phyloP scores from a whole-genome alignment of 106 monocot genomes.

The Allium cepa region DNA sequence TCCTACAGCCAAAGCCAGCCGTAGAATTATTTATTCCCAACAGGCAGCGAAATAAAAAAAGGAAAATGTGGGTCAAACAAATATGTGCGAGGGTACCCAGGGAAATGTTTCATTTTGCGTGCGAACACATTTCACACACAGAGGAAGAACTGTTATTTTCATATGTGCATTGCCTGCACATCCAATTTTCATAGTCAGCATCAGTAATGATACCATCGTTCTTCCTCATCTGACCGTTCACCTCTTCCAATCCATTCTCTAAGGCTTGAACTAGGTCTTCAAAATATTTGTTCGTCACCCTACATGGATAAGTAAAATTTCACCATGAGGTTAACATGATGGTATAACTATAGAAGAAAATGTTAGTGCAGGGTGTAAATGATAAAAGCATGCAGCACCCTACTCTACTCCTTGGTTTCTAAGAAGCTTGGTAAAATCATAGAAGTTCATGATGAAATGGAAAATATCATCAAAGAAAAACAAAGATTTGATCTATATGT shows the following conservation, averaged over 20 bases:
- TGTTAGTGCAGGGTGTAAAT: too few species aligned
- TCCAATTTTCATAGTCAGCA: slow-evolving; percentile 32
- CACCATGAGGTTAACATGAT: not conserved
- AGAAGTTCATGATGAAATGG: not conserved
- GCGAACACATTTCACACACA: slow-evolving; percentile 41
- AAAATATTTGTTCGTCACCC: slow-evolving; percentile 17
- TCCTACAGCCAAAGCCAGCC: too few species aligned
- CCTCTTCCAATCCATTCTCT: slow-evolving; percentile 14
- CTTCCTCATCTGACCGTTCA: not conserved
- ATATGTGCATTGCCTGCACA: slow-evolving; percentile 60
- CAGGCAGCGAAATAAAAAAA: too few species aligned
- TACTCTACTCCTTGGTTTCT: not conserved
- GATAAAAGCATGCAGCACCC: not conserved
- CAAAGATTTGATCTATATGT: too few species aligned
- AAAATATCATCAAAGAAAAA: too few species aligned
- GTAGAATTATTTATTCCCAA: too few species aligned
- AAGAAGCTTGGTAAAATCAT: not conserved
- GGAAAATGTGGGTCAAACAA: too few species aligned
- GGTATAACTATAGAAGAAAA: not conserved
- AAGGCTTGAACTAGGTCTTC: slow-evolving; percentile 13
- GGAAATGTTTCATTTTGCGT: too few species aligned
- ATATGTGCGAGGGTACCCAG: too few species aligned
- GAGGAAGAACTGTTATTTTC: slow-evolving; percentile 31
- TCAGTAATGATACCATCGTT: slow-evolving; percentile 19
- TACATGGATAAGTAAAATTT: not conserved